phyloP scores from a whole-genome alignment of 2,329 filamentous ascomycete species.

The Cladosporium sp. region DNA sequence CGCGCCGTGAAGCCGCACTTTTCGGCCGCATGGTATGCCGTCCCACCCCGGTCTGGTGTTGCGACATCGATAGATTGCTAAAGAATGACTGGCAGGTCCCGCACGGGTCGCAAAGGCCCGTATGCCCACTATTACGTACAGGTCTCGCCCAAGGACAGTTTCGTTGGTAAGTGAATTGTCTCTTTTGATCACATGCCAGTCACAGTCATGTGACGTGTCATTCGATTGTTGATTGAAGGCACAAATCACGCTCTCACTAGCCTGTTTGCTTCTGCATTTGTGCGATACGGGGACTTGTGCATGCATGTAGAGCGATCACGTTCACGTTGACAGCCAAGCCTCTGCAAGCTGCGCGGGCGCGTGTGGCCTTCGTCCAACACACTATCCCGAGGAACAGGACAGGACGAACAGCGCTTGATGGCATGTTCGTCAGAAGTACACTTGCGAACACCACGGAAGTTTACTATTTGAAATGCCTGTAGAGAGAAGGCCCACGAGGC shows the following conservation, averaged over 20 bases:
- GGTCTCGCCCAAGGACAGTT: constrained; percentile 69
- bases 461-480: neutral
- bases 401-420: neutral
- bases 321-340: neutral
- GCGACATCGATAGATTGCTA: constrained; percentile 17
- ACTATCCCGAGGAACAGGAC: neutral
- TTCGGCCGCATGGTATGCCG: constrained; percentile 71
- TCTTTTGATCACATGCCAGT: neutral
- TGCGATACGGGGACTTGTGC: neutral
- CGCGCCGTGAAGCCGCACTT: constrained; percentile 65
- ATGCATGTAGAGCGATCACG: neutral
- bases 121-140: constrained; percentile 91
- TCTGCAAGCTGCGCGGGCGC: neutral
- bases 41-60: constrained; percentile 13
- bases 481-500: neutral
- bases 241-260: neutral
- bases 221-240: neutral
- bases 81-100: constrained; percentile 53
- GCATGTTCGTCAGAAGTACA: neutral
- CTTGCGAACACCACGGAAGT: neutral
- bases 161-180: constrained; percentile 62
- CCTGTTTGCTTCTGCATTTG: neutral
- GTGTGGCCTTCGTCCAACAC: neutral
- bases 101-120: constrained; percentile 82
- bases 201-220: neutral